Conservation (phyloP, 2,329 filamentous ascomycete species). For the Ophiocordyceps robertsii region DNA sequence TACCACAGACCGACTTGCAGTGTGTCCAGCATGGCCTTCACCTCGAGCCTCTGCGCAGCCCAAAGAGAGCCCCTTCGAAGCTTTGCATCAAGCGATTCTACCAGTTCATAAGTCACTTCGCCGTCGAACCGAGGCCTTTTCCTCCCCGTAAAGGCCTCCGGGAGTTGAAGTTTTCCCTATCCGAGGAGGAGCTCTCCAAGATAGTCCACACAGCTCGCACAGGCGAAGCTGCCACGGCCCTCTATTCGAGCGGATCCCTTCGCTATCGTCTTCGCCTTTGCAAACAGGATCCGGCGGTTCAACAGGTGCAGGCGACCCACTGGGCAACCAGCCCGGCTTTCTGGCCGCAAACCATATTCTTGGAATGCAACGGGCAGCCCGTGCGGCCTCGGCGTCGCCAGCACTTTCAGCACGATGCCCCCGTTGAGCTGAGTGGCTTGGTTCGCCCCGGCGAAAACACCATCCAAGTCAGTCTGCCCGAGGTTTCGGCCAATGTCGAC, state of each 20-base stretch:
- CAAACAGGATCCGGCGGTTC: conserved; percentile 4
- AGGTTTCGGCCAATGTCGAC: conserved; percentile 12
- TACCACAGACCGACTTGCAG: conserved; percentile 25
- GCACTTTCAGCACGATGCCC: conserved; percentile 63
- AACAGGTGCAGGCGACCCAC: conserved; percentile 21
- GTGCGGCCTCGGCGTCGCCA: conserved; percentile 50
- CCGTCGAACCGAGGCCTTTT: conserved; percentile 28
- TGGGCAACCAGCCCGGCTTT: conserved; percentile 52
- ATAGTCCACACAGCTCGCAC: conserved; percentile 19
- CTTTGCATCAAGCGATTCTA: conserved; percentile 30
- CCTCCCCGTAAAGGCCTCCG: conserved; percentile 22
- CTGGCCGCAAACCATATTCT: conserved; percentile 61
- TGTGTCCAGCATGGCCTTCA: conserved; percentile 31
- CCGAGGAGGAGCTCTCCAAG: conserved; percentile 17
- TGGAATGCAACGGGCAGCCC: conserved; percentile 50
- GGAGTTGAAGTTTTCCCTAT: conserved; percentile 33
- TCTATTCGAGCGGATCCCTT: conserved; percentile 36
- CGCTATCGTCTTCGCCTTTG: conserved; percentile 60
- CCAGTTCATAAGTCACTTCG: conserved; percentile 41
- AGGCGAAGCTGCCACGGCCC: conserved; percentile 20
- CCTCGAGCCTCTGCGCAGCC: conserved; percentile 33
- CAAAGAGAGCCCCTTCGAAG: conserved; percentile 23
- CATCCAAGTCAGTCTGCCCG: conserved; percentile 36
- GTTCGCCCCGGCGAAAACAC: conserved; percentile 47
- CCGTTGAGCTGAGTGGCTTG: conserved; percentile 56